Evolutionary conservation across 768 basidiomycete genomes (phyloP), one percentile per base, ranked within the genome.

Genomic region (Lentinula sp.): DNA sequence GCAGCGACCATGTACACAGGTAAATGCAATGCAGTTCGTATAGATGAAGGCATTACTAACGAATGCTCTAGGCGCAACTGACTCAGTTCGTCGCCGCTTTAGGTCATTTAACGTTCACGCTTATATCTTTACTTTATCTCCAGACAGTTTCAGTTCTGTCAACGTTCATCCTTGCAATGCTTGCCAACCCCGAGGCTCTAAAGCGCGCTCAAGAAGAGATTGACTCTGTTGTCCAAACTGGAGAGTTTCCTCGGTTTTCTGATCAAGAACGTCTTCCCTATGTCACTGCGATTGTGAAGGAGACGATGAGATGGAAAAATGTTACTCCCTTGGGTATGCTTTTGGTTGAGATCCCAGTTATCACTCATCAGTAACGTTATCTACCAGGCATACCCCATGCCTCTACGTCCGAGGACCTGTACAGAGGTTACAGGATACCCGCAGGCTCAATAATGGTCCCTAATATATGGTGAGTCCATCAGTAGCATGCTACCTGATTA

Each of bases 1-100:
- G 71, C 71, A 48, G 71, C 65, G 7, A 64, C 71, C 1, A 66
- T 69, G 68, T 72, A 67, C 53, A 59, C 66, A 42, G 70, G 72
- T 71, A 37, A 54, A 51, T 13, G 18, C 18, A 28, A 12, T 20
- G 28, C 12, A 18, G 52, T 33, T 49, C 43, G 13, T 10, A 20
- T 16, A 9, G 4, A 23, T 33, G 7, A n/a, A 23, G 7, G 1
- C 6, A 7, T 18, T 46, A 12, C 48, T 62, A 20, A 58, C 48
- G 18, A 9, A 49, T 41, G 10, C 23, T 61, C 10, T 35, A 62
- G 61, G 57, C 41, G 62, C 42, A 1, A 60, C 62, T 10, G 62
- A 63, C 48, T 59, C 62, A 20, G 62, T 63, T 37, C 18, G 62
- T 51, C 28, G 18, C 39, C 35, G 16, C 35, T 20, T 23, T 61